Percentiles rank a stretch among this genome's conserved stretches.
Evolutionary conservation across 169 alveolate species (phyloP).

Genomic region (Cardiosporidium cionae): DNA sequence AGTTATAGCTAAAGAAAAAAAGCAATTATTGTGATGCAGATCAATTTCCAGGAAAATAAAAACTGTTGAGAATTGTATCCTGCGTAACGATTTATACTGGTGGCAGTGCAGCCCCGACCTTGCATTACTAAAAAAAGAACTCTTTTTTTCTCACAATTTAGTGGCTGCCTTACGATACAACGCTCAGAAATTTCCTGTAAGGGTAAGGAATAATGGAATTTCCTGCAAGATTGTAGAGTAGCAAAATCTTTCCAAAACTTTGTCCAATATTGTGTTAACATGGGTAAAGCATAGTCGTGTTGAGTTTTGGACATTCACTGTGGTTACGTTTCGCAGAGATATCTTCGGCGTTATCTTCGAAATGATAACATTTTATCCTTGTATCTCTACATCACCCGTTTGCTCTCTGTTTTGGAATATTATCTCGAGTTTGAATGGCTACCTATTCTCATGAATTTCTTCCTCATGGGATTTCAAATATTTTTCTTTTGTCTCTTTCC

Average conservation of each 20-base stretch:
- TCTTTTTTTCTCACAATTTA: conserved; percentile 4
- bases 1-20: background rate
- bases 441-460: conserved; percentile 10
- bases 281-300: too few species aligned
- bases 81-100: conserved; percentile 32
- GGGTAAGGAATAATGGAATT: too few species aligned
- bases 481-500: conserved; percentile 14
- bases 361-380: background rate
- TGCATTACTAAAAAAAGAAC: conserved; percentile 32
- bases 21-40: too few species aligned
- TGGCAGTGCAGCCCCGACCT: conserved; percentile 47
- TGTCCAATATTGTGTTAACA: background rate
- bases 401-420: background rate
- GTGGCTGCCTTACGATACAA: background rate
- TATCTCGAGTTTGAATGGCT: conserved; percentile 3
- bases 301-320: too few species aligned
- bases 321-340: background rate
- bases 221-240: too few species aligned
- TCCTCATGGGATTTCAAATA: conserved; percentile 3
- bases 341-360: background rate
- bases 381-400: background rate
- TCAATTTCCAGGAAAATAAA: conserved; percentile 31
- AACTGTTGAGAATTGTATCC: conserved; percentile 29
- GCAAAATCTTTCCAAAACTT: too few species aligned
- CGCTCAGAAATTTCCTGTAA: too few species aligned